These are phyloP conservation scores for Blastobotrys serpentis DNA, from an alignment of 1,139 yeast genomes.

Conservation along the genomic window DNA sequence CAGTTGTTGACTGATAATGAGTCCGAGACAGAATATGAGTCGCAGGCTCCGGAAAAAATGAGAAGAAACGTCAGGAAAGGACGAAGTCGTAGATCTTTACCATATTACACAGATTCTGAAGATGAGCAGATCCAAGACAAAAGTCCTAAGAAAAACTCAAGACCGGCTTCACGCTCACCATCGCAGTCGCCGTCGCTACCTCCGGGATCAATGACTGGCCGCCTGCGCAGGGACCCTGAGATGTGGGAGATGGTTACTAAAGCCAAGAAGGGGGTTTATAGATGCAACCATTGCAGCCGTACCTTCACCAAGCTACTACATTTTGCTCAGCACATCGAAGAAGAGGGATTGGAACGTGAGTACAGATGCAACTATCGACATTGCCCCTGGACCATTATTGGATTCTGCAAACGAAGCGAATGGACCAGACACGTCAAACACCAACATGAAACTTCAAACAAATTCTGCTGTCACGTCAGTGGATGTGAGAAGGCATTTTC, in stretches of 20 bases:
- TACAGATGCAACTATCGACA: slow-evolving; percentile 52
- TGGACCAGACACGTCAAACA: slow-evolving; percentile 59
- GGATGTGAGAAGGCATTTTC: slow-evolving; percentile 55
- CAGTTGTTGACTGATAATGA: no score
- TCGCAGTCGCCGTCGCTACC: no score
- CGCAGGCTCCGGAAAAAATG: no score
- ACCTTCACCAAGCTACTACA: slow-evolving; percentile 44
- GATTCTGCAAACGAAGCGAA: slow-evolving; percentile 59
- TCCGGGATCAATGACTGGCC: slow-evolving; percentile 11
- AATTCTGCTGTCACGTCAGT: slow-evolving; percentile 36
- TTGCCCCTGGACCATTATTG: slow-evolving; percentile 64
- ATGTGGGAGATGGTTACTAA: slow-evolving; percentile 21
- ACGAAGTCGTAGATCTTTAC: no score
- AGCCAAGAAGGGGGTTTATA: slow-evolving; percentile 49
- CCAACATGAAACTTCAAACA: slow-evolving; percentile 44
- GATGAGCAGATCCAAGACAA: no score
- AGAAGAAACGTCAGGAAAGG: no score
- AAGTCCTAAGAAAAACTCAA: no score
- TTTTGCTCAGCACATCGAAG: slow-evolving; percentile 51
- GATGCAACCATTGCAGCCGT: slow-evolving; percentile 52
- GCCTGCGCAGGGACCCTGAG: slow-evolving; percentile 7
- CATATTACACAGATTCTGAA: no score
- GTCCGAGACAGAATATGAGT: no score
- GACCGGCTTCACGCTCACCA: no score
- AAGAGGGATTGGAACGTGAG: slow-evolving; percentile 42